Conservation (phyloP, 495 filamentous ascomycete genomes). For the Lasiosphaeria miniovina region DNA sequence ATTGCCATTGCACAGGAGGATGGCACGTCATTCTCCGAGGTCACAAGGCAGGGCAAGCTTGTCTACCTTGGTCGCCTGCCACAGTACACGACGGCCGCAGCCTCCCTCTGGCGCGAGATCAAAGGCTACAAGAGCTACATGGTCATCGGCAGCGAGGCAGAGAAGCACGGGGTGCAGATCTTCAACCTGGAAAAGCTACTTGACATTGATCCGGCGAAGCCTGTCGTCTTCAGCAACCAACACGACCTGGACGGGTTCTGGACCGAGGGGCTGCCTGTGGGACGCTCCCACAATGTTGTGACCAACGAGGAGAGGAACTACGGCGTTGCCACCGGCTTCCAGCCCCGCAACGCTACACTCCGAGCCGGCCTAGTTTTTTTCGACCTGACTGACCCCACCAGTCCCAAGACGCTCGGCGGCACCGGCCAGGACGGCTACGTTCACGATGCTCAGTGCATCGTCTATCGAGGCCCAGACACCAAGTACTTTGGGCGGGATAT, state of each 20-base stretch:
- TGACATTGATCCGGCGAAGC: conserved; percentile 20
- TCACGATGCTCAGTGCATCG: conserved; percentile 55
- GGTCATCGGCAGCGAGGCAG: conserved; percentile 48
- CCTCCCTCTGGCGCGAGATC: conserved; percentile 51
- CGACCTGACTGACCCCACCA: conserved; percentile 44
- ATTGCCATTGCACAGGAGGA: conserved; percentile 56
- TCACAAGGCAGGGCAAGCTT: conserved; percentile 47
- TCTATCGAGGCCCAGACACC: conserved; percentile 52
- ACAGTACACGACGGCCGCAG: conserved; percentile 37
- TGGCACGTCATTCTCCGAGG: conserved; percentile 57
- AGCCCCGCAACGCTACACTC: conserved; percentile 38
- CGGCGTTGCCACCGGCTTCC: conserved; percentile 43
- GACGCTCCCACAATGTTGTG: conserved; percentile 49
- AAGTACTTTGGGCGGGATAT: conserved; percentile 50
- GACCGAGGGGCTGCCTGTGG: conserved; percentile 31
- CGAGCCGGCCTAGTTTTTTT: conserved; percentile 49
- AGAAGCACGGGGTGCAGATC: conserved; percentile 47
- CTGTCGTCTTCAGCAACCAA: conserved; percentile 31
- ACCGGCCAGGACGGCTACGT: conserved; percentile 51
- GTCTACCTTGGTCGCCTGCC: conserved; percentile 56
- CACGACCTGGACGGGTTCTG: conserved; percentile 35
- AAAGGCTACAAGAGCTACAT: conserved; percentile 44
- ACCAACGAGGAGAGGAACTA: conserved; percentile 44
- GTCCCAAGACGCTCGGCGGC: conserved; percentile 48
- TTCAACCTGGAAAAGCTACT: conserved; percentile 47